Evolutionary conservation across 805 yeast species (phyloP), one percentile per base, ranked within the genome.

Genomic region (Priceomyces haplophilus): DNA sequence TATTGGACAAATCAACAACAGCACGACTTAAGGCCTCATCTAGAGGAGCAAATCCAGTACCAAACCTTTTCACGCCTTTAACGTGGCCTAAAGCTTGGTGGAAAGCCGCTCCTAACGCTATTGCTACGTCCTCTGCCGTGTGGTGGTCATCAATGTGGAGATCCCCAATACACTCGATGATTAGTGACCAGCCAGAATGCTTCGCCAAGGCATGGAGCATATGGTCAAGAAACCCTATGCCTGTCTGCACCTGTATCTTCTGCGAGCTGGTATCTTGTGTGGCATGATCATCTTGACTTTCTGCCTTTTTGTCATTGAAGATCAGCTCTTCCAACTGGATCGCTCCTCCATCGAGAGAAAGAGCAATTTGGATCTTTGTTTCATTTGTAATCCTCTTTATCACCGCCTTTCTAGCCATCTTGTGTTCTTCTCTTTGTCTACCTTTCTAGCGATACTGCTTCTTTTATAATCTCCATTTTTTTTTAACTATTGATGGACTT

Each of bases 121-220:
- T 88, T 35, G 91, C 97, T 49, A 88, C 88, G 66, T 93, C 99
- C 64, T 93, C 99, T 3, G 96, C 85, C 1, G 96, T 82, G 66
- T 93, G 99, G 64, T 93, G 99, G 65, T 93, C 99, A 64, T 93
- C 99, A 42, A 93, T 90, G 64, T 89, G 95, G 53, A 89, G 70
- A 62, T 93, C 99, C 35, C 99, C 99, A 45, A 84, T 78, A 65
- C 98, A 91, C 59, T 85, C 95, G 15, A 93, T 77, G 25, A 87
- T 72, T 44, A 93, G 60, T 10, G 96, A 87, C 99, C 98, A 93
- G 13, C 98, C 98, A 1, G 95, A 74, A 65, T 93, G 99, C 59
- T 93, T 93, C 31, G 98, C 97, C 54, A 93, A 72, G 0, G 99
- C 99, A 56, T 91, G 97, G 37, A 93, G 72, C 99, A 93, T 93